Base-by-base conservation (phyloP, 306 rosid genomes). In the Clitoria ternatea region DNA sequence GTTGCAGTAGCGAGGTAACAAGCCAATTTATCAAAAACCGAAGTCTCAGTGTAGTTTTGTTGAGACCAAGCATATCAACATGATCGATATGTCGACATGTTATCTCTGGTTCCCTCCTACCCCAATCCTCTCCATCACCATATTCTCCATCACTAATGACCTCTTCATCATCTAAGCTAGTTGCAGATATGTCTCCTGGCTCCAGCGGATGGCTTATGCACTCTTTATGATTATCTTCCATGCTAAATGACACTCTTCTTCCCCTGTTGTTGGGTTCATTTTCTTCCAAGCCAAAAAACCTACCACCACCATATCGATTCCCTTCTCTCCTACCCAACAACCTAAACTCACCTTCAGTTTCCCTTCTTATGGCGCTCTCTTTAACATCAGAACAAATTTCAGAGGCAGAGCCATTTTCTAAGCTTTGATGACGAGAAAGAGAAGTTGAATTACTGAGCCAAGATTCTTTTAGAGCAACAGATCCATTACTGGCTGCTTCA, bases 1-100 rank as follows among this genome's bases (percentile, higher is more conserved):
- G 84, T 70, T 93, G 98, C 75, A 93, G 76, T 61, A 93, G 66
- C 0, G 97, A 93, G 55, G 98, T 93, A 71, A 90, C 96, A 26
- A 93, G 94, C 98, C 98, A 93, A 68, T 93, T 93, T 71, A 93
- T 81, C 87, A 90, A 79, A 84, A 87, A 90, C 65, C 98, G 89
- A 62, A 90, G 86, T 77, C 97, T 76, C 20, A 79, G 80, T 10
- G 98, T 90, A 37, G 97, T 93, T 76, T 93, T 93, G 61, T 88
- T 93, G 77, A 93, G 96, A 69, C 98, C 98, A 86, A 93, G 88
- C 87, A 81, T 69, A 40, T 88, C 83, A 8, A 88, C 72, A 67
- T 93, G 98, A 79, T 88, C 98, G 8, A 93, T 82, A 79, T 90
- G 88, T 15, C 85, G 86, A 66, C 96, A 88, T 26, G 27, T 22